Conservation (phyloP, 2,329 filamentous ascomycete species). For the Penicillium concentricum region DNA sequence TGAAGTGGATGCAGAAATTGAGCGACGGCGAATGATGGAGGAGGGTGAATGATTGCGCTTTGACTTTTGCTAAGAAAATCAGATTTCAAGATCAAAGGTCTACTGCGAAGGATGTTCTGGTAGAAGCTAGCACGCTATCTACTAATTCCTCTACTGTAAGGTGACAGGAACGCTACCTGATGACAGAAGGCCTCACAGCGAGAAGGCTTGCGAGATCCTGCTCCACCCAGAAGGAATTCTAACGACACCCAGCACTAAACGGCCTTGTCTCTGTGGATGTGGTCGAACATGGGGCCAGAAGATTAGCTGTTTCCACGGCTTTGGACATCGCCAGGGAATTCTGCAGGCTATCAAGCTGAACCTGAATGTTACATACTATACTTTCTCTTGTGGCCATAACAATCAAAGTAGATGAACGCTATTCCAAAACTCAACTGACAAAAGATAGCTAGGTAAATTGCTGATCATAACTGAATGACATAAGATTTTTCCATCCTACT, state of each 20-base stretch:
- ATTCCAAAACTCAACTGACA: not conserved
- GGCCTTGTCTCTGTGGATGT: not conserved
- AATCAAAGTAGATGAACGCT: not conserved
- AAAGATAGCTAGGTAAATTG: not conserved
- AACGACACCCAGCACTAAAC: not conserved
- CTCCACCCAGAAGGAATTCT: not conserved
- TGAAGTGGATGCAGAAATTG: conserved; percentile 60
- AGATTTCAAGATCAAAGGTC: not conserved
- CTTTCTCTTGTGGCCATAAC: not conserved
- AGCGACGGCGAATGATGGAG: conserved; percentile 47
- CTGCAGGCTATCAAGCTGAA: not conserved
- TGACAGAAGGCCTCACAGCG: not conserved
- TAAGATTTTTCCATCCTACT: not conserved
- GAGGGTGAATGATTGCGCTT: conserved; percentile 37
- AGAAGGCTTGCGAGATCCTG: not conserved
- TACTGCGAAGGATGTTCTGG: not conserved
- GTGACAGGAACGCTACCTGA: not conserved
- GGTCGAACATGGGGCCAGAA: not conserved
- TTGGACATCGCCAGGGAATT: not conserved
- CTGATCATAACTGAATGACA: not conserved
- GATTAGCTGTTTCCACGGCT: not conserved
- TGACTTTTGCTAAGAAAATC: not conserved
- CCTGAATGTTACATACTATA: not conserved
- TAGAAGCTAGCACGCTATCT: not conserved
- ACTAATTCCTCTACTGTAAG: not conserved